Conservation (phyloP, 305 asterid species). For the Fraxinus paxiana region DNA sequence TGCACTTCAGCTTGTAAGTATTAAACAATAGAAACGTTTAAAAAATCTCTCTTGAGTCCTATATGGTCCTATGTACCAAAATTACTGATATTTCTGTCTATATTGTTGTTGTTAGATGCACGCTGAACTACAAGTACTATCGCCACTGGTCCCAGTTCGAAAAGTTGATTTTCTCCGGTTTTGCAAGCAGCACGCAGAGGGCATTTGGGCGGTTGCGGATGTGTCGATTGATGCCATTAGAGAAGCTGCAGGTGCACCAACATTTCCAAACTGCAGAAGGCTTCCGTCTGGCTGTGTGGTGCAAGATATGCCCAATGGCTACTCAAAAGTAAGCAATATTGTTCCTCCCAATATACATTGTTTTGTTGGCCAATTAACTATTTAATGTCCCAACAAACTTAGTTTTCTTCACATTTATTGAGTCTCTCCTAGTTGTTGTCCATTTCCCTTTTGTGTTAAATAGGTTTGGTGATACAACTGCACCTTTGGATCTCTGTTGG, state of each 20-base stretch:
- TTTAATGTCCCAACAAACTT: conserved; percentile 28
- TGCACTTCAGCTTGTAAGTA: conserved; percentile 77
- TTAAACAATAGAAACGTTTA: background rate
- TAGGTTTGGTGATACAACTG: conserved; percentile 59
- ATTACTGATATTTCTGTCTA: background rate
- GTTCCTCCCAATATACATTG: conserved; percentile 21
- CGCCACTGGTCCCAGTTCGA: conserved; percentile 80
- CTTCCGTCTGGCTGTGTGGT: conserved; percentile 96
- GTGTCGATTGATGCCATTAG: conserved; percentile 69
- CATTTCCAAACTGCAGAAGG: conserved; percentile 54
- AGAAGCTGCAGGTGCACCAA: conserved; percentile 31
- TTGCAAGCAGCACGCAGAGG: conserved; percentile 93
- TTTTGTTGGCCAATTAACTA: conserved; percentile 37
- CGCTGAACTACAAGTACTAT: conserved; percentile 77
- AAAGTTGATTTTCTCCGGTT: conserved; percentile 79
- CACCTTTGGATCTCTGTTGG: conserved; percentile 35
- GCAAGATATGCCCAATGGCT: conserved; percentile 95
- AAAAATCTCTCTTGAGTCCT: background rate
- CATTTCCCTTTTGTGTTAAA: conserved; percentile 42
- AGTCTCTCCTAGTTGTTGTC: conserved; percentile 36
- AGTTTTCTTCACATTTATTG: conserved; percentile 40
- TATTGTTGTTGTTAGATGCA: conserved; percentile 45
- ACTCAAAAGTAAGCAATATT: conserved; percentile 58
- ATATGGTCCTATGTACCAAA: background rate
- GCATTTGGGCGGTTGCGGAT: conserved; percentile 90